Percentiles rank a stretch among this genome's conserved stretches.
These are phyloP conservation scores for Cicer arietinum DNA, from an alignment of 306 rosid genomes.

Conservation along the genomic window DNA sequence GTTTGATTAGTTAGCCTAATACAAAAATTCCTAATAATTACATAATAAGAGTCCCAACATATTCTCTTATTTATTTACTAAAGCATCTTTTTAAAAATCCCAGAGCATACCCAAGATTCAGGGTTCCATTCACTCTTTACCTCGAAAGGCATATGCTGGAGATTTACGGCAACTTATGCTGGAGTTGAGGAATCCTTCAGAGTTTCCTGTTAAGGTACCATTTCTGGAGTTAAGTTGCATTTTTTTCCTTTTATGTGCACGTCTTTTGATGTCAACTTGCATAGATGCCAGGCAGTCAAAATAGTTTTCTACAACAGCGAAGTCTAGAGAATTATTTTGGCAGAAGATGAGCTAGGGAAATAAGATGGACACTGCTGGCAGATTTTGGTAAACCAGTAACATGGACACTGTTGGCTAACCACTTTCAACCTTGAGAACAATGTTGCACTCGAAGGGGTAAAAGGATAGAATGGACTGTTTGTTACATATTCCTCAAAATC, in stretches of 20 bases:
- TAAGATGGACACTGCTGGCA: constrained; percentile 3
- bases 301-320: neutral
- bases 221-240: constrained; percentile 37
- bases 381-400: constrained; percentile 17
- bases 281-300: neutral
- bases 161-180: constrained; percentile 75
- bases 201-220: constrained; percentile 75
- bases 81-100: constrained; percentile 40
- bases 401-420: neutral
- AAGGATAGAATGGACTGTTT: neutral
- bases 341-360: neutral
- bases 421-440: neutral
- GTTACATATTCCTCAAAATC: neutral
- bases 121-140: constrained; percentile 71
- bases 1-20: neutral
- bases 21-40: neutral
- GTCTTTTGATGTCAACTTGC: constrained; percentile 6
- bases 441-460: neutral
- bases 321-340: neutral
- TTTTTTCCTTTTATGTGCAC: neutral
- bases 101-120: constrained; percentile 92
- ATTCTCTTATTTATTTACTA: constrained; percentile 34
- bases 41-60: neutral
- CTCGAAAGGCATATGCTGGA: constrained; percentile 79
- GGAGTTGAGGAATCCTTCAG: constrained; percentile 84